These are phyloP conservation scores for Rhazya stricta DNA, from an alignment of 257 asterid genomes.

Conservation along the genomic window DNA sequence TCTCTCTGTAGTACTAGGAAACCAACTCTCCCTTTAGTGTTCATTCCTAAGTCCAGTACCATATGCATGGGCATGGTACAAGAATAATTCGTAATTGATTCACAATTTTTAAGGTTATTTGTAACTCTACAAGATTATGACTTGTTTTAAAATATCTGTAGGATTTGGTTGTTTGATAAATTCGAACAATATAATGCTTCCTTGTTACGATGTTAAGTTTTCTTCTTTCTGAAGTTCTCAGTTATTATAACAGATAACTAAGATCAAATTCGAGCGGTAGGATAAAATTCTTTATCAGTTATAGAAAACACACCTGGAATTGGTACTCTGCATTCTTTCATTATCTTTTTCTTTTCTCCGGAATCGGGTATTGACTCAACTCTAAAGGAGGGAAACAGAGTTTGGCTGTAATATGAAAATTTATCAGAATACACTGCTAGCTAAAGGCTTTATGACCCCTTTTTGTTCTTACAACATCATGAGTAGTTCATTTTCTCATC, in stretches of 20 bases:
- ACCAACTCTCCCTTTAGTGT: neutral
- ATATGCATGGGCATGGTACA: neutral
- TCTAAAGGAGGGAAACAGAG: neutral
- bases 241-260: too few species aligned
- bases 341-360: neutral
- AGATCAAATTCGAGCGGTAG: neutral
- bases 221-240: neutral
- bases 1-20: neutral
- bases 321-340: neutral
- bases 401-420: neutral
- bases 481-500: neutral
- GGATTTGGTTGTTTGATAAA: neutral
- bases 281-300: neutral
- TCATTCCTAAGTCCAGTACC: neutral
- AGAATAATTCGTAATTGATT: neutral
- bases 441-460: neutral
- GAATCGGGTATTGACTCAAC: neutral
- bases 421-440: neutral
- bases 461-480: neutral
- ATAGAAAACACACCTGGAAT: neutral
- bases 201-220: neutral
- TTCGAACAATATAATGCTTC: neutral
- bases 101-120: neutral
- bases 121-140: neutral
- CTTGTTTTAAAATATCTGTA: too few species aligned